Base-by-base conservation (phyloP, 768 basidiomycete genomes). In the Clavaria fumosa region DNA sequence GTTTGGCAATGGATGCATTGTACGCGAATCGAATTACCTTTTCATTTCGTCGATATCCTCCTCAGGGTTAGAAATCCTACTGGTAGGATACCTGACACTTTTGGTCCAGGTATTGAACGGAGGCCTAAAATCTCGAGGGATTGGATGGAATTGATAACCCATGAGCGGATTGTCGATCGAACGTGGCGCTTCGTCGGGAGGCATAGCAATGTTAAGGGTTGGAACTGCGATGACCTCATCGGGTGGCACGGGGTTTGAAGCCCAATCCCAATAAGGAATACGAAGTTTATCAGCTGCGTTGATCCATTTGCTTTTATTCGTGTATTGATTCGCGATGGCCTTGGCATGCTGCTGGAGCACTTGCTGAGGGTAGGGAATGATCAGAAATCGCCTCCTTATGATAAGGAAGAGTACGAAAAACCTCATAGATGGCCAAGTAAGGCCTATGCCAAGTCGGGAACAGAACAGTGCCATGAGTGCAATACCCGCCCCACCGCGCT, bases 361-460 rank as follows among this genome's bases (percentile, higher is more conserved):
- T 71, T 72, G 69, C 69, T 72, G 14, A 34, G 33, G 11, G 37
- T 18, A 24, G n/a, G 24, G 23, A 7, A 28, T 27, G 7, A 21
- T 26, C n/a, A 33, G n/a, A 11, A n/a, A 15, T 21, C 14, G 18
- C 3, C n/a, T 5, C 12, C 18, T 30, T 31, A 19, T 4, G 10
- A n/a, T 11, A 28, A 7, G 9, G 20, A 14, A 7, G 34, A 10
- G 11, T 7, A 22, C 9, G 7, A 42, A 55, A 7, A 32, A 70
- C 70, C 58, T 75, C 70, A 40, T 61, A 62, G 1, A 71, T 50
- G 23, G 61, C 48, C 18, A 72, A 49, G 43, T 72, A 72, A 2
- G 69, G 67, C 35, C 72, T 52, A 44, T 75, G 70, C 65, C 67
- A 72, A 4, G 66, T 69, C 5, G 69, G 69, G 57, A 72, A 72